phyloP scores from a whole-genome alignment of 2,329 filamentous ascomycete genomes.

The Alternaria hordeiaustralica region DNA sequence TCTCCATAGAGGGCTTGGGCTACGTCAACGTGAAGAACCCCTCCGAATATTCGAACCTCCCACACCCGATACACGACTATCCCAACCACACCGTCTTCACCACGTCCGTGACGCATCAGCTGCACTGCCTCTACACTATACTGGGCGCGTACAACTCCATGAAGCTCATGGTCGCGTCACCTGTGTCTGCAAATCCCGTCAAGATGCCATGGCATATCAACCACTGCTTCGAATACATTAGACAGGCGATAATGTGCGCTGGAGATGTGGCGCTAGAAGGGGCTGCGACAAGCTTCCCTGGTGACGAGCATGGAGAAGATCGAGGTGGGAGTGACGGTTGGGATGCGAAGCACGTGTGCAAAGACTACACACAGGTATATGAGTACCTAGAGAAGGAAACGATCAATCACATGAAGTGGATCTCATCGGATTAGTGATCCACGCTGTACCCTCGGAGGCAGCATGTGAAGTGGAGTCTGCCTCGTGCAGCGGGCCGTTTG shows the following conservation, averaged over 20 bases:
- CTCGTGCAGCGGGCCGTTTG: background rate
- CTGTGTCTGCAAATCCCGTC: slow-evolving; percentile 19
- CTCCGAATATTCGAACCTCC: slow-evolving; percentile 33
- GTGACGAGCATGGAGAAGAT: slow-evolving; percentile 30
- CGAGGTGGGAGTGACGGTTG: slow-evolving; percentile 44
- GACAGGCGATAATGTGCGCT: slow-evolving; percentile 44
- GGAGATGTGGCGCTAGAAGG: slow-evolving; percentile 45
- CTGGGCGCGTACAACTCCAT: slow-evolving; percentile 42
- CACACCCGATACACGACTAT: slow-evolving; percentile 42
- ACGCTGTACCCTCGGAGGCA: background rate
- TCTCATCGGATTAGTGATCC: slow-evolving; percentile 22
- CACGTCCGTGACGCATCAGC: slow-evolving; percentile 43
- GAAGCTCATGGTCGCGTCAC: slow-evolving; percentile 18
- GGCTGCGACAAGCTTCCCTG: slow-evolving; percentile 41
- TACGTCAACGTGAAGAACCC: slow-evolving; percentile 38
- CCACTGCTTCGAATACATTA: slow-evolving; percentile 45
- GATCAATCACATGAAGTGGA: slow-evolving; percentile 41
- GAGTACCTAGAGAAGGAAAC: slow-evolving; percentile 36
- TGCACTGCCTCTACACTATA: slow-evolving; percentile 45
- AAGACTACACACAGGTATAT: slow-evolving; percentile 40
- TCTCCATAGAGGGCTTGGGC: slow-evolving; percentile 34
- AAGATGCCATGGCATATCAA: slow-evolving; percentile 45
- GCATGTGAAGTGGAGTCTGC: background rate
- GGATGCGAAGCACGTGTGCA: slow-evolving; percentile 45
- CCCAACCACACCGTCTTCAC: slow-evolving; percentile 39